These are phyloP conservation scores for Mimosa bimucronata DNA, from an alignment of 306 rosid species.

Conservation along the genomic window DNA sequence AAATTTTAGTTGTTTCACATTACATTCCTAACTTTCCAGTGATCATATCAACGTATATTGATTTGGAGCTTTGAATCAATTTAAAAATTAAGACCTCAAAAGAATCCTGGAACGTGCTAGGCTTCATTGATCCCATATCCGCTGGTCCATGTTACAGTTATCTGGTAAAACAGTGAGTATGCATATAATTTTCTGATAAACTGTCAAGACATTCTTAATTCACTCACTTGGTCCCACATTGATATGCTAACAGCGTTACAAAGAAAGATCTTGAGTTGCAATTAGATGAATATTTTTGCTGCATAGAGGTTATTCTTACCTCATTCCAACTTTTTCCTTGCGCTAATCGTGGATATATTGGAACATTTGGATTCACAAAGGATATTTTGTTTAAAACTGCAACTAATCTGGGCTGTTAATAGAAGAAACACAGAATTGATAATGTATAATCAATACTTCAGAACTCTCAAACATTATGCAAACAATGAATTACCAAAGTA, in stretches of 20 bases:
- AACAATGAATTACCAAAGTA: too few species aligned
- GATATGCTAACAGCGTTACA: conserved; percentile 12
- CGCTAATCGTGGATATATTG: conserved; percentile 90
- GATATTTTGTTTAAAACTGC: conserved; percentile 64
- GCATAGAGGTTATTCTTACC: conserved; percentile 48
- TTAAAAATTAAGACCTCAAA: neutral
- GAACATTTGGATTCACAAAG: conserved; percentile 83
- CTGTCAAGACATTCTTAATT: conserved; percentile 13
- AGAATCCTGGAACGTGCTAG: neutral
- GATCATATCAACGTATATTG: neutral
- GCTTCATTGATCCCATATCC: too few species aligned
- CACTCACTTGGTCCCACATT: conserved; percentile 14
- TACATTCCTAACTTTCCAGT: neutral
- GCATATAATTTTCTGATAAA: neutral
- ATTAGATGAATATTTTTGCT: neutral
- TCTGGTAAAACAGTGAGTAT: conserved; percentile 47
- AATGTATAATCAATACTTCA: conserved; percentile 13
- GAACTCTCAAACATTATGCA: too few species aligned
- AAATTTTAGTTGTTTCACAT: neutral
- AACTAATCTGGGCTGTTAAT: conserved; percentile 79
- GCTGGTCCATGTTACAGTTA: conserved; percentile 96
- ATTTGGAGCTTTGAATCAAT: neutral
- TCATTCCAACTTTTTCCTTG: conserved; percentile 92
- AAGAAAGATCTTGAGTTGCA: conserved; percentile 27
- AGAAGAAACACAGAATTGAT: conserved; percentile 26